Evolutionary conservation across 176 grass and related monocot genomes (phyloP).

Genomic region (Oryza glumipatula): DNA sequence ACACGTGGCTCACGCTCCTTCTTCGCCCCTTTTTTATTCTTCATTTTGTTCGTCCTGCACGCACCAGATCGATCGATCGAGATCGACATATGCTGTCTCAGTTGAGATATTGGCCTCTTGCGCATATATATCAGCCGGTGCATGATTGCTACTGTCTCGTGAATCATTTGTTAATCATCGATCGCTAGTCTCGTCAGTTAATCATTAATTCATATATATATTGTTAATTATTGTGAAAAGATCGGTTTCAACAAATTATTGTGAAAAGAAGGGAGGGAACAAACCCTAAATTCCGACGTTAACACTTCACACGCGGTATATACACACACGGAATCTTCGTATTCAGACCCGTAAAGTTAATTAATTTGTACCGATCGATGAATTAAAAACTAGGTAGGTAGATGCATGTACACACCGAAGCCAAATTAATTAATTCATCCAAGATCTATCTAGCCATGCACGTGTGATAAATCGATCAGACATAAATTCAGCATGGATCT

Average conservation of each 20-base stretch:
- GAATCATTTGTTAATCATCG: not conserved
- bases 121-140: not conserved
- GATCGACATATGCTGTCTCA: not conserved
- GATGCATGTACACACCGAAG: not conserved
- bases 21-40: slow-evolving; percentile 48
- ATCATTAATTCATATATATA: not conserved
- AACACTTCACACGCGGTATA: not conserved
- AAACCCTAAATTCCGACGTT: slow-evolving; percentile 33
- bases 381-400: not conserved
- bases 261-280: not conserved
- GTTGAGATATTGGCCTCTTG: not conserved
- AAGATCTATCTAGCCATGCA: not conserved
- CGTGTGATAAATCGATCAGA: not conserved
- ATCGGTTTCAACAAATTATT: not conserved
- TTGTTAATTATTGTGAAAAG: not conserved
- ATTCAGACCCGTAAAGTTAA: not conserved
- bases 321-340: not conserved
- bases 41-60: slow-evolving; percentile 17
- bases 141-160: not conserved
- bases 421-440: not conserved
- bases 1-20: slow-evolving; percentile 39
- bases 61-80: not conserved
- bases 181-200: not conserved
- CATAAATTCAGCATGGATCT: not conserved
- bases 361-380: not conserved